Evolutionary conservation across 176 grass and related monocot genomes (phyloP), one percentile per base, ranked within the genome.

Genomic region (Themeda triandra): DNA sequence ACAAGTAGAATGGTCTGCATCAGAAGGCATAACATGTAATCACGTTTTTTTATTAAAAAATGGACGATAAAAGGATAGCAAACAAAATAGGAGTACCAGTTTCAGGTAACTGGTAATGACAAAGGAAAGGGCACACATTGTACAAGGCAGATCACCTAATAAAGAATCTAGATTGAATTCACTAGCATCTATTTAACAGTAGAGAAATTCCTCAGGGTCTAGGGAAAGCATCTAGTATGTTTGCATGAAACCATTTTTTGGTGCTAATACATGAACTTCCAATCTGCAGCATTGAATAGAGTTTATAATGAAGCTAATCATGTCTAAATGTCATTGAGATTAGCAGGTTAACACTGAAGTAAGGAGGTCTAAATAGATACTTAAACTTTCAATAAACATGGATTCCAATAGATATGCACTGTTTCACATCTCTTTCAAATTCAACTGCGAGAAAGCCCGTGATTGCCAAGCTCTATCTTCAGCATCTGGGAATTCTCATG

Each of bases 1-100:
- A 80, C 87, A 93, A 63, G 85, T 90, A 79, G 92, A 89, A 42
- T 90, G 77, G 75, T 98, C 95, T 98, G 87, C 36, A 88, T 77
- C 32, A 82, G 32, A 70, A 89, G 80, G 84, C 45, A 84, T 23
- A 73, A 29, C 31, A 68, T 71, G 31, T 31, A 72, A 49, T 76
- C 44, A 87, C 30, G 48, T 56, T n/a, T 68, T 68, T 59, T 67
- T 58, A 33, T 41, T 15, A 45, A 27, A 42, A 58, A 53, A 10
- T 24, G 23, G 4, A 68, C 66, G 13, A 71, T 24, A 63, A 9
- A 80, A 64, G 4, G 51, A 15, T 24, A 73, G 32, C 4, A 14
- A 35, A 67, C 18, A 75, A 76, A 64, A 66, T 51, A 42, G 14
- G 36, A 35, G 40, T 80, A 17, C 10, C 19, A 18, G 40, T 64